Conservation (phyloP, 2,329 filamentous ascomycete genomes). For the Fonsecaea monophora region DNA sequence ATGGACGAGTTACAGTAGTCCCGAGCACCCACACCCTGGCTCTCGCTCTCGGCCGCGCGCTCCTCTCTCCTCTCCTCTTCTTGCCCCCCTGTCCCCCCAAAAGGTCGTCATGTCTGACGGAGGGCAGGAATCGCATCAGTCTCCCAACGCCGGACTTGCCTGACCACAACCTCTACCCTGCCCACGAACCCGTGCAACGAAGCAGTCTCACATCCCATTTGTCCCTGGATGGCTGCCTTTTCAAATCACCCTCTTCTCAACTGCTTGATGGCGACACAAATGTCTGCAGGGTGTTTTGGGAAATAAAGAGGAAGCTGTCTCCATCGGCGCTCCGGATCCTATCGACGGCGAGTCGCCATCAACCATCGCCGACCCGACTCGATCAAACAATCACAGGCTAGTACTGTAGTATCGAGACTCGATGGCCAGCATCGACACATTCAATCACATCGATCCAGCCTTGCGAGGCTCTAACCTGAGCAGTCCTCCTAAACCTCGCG, state of each 20-base stretch:
- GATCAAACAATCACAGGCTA: conserved; percentile 10
- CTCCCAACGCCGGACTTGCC: conserved; percentile 3
- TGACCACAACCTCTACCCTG: conserved; percentile 1
- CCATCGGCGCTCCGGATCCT: conserved; percentile 25
- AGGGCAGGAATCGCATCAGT: conserved; percentile 3
- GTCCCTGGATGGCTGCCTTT: neutral
- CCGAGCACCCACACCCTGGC: neutral
- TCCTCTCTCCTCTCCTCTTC: neutral
- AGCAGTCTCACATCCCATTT: neutral
- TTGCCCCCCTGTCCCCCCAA: neutral
- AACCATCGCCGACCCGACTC: conserved; percentile 29
- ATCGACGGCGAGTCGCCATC: conserved; percentile 29
- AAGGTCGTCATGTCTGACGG: conserved; percentile 6
- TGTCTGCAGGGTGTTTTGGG: conserved; percentile 11
- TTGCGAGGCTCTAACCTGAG: conserved; percentile 34
- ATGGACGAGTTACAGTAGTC: neutral
- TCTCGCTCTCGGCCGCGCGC: neutral
- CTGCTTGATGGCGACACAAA: conserved; percentile 16
- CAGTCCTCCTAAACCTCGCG: conserved; percentile 35
- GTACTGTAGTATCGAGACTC: conserved; percentile 4
- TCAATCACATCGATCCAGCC: conserved; percentile 35
- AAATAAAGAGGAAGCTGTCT: conserved; percentile 10
- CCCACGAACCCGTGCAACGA: conserved; percentile 6
- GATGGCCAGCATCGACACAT: conserved; percentile 28
- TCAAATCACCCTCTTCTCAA: conserved; percentile 3